Evolutionary conservation across 139 green algal species (phyloP), one percentile per base, ranked within the genome.

Genomic region (Coelastrella sp.): DNA sequence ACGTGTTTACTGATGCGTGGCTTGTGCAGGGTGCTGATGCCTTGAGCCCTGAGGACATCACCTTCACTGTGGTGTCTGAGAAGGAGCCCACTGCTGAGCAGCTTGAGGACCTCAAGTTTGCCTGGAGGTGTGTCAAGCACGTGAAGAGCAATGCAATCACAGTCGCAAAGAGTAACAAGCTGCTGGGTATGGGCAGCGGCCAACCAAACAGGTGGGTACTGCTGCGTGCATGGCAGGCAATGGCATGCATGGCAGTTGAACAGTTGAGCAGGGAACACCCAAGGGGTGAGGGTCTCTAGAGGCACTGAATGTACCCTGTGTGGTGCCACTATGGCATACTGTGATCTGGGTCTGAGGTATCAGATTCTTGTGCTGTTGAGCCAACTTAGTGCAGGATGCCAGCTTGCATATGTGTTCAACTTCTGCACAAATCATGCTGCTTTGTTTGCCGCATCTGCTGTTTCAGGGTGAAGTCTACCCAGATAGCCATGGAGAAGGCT

Each of bases 111-210:
- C 93, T 99, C 20, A 97, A 97, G 94, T 99, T 99, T 94, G 98
- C 98, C 7, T 99, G 98, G 98, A 75, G 91, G 59, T 94, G 92
- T 66, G 97, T 99, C n/a, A 99, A 99, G 96, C 98, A 99, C 88
- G 98, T 99, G 70, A 99, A 99, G 96, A 97, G 91, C 92, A 99
- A 99, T 91, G 98, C 98, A 89, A 99, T 99, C 92, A 99, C 98
- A 0, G 94, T 99, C 24, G 98, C 97, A 78, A 99, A 99, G 95
- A 96, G 95, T 60, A 89, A 91, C 20, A 91, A 94, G 85, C 93
- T 99, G 90, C 94, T 99, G 91, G 98, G 98, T 80, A 99, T 99
- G 98, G 98, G 98, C 89, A 97, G 92, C 70, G 98, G 98, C n/a
- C 98, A 99, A 94, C 98, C 98, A 84, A 99, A 99, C 95, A 95